Percentiles rank a stretch among this genome's conserved stretches.
Conservation (phyloP, 2,329 filamentous ascomycete species). For the Truncatella angustata region DNA sequence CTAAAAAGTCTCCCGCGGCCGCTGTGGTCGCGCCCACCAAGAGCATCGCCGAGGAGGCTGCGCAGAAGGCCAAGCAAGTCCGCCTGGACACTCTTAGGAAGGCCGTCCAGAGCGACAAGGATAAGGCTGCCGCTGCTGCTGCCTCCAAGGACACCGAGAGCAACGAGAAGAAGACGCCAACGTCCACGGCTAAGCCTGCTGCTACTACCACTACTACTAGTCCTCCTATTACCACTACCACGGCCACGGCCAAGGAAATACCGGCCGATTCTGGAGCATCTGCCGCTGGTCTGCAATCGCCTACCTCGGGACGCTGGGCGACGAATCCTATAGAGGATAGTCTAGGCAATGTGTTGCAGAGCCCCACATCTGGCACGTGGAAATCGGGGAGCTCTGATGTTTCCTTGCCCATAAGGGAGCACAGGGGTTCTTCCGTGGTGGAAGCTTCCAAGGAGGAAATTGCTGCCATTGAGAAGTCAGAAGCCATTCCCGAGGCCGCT, state of each 20-base stretch:
- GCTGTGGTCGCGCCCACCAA: slow-evolving; percentile 37
- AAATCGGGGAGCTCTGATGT: slow-evolving; percentile 27
- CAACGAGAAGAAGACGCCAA: slow-evolving; percentile 8
- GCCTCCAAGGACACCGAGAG: slow-evolving; percentile 3
- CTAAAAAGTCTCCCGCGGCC: slow-evolving; percentile 20
- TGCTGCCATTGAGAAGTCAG: slow-evolving; percentile 36
- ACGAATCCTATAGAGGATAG: slow-evolving; percentile 18
- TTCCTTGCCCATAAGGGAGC: slow-evolving; percentile 20
- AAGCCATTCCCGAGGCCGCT: slow-evolving; percentile 39
- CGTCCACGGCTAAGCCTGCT: slow-evolving; percentile 8
- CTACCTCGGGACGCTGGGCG: slow-evolving; percentile 43
- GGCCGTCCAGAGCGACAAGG: slow-evolving; percentile 46
- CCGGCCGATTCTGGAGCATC: too few relatives aligned
- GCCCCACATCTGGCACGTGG: slow-evolving; percentile 41
- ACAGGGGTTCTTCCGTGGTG: slow-evolving; percentile 29
- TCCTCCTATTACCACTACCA: background rate
- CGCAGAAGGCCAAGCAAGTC: slow-evolving; percentile 60
- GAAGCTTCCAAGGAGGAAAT: slow-evolving; percentile 36
- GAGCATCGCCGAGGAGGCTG: slow-evolving; percentile 64
- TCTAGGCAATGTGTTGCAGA: slow-evolving; percentile 36
- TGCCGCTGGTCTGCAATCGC: slow-evolving; percentile 40
- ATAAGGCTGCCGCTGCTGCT: slow-evolving; percentile 15
- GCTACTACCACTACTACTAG: background rate
- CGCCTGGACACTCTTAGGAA: slow-evolving; percentile 52
- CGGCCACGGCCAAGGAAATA: slow-evolving; percentile 15